Evolutionary conservation across 805 yeast species (phyloP), one percentile per base, ranked within the genome.

Genomic region (Yarrowia deformans): DNA sequence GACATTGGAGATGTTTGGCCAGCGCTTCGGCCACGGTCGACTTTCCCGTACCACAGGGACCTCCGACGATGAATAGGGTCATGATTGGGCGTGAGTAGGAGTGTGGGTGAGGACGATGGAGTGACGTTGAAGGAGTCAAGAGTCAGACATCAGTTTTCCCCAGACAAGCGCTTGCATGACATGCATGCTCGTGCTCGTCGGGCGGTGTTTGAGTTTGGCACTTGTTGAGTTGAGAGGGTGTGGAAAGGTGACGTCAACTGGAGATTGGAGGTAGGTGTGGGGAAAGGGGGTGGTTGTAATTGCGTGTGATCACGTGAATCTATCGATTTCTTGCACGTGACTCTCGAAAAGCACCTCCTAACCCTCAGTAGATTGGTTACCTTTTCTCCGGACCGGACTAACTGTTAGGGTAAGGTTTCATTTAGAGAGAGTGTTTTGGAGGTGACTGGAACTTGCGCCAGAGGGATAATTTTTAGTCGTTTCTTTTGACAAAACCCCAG

Each of bases 41-140:
- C 77, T 95, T 95, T 0, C 99, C 99, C 1, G 97, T 90, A 9
- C 98, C 98, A 0, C 97, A 93, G 0, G 98, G 97, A 0, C 99
- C 99, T 13, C 97, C 97, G 9, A 94, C 87, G 1, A 93, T 87
- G 40, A 73, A 40, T 6, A 64, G 37, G 63, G 69, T 18, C 54
- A 45, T 43, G 4, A 1, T 18, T 9, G 19, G 14, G 12, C 3
- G 18, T 4, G 8, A n/a, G 40, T 7, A 8, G 5, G 18, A 35
- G 34, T 4, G 34, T 0, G 29, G 2, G 34, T 14, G 40, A 5
- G 8, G 18, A n/a, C 10, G 29, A 35, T n/a, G 9, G 7, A 13
- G 58, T 54, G 34, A 35, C n/a, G 54, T 32, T 12, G 18, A 23
- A 23, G 29, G 29, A 23, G 29, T 23, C 3, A 23, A 48, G 35